Percentiles rank a stretch among this genome's conserved stretches.
These are phyloP conservation scores for Exophiala mesophila DNA, from an alignment of 2,329 filamentous ascomycete genomes.

Conservation along the genomic window DNA sequence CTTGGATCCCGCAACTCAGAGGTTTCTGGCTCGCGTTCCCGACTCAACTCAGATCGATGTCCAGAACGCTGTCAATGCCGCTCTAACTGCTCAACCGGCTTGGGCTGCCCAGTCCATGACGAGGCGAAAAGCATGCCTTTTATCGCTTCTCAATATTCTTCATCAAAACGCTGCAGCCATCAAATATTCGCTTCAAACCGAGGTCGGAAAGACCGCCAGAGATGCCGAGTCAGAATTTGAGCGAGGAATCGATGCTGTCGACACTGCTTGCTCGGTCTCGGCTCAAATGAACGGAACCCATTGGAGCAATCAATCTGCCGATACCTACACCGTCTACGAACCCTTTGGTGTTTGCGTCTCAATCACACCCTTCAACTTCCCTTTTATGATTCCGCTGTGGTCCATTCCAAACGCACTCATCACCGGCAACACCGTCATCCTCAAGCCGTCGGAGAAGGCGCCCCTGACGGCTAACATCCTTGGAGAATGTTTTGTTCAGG, in stretches of 20 bases:
- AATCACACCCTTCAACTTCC: constrained; percentile 68
- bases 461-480: constrained; percentile 52
- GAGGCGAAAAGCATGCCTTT: constrained; percentile 21
- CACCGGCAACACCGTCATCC: constrained; percentile 67
- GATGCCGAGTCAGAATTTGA: constrained; percentile 29
- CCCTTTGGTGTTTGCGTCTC: constrained; percentile 64
- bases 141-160: constrained; percentile 3
- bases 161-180: neutral
- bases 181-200: too few species aligned
- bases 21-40: constrained; percentile 25
- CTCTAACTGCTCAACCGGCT: constrained; percentile 24
- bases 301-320: constrained; percentile 16
- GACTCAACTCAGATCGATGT: constrained; percentile 25
- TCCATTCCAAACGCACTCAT: constrained; percentile 64
- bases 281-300: constrained; percentile 29
- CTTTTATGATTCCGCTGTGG: constrained; percentile 60
- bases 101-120: constrained; percentile 24
- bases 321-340: constrained; percentile 65
- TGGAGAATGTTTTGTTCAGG: constrained; percentile 45
- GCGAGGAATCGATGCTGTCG: constrained; percentile 28
- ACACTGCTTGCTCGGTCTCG: constrained; percentile 28
- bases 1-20: constrained; percentile 28
- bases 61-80: constrained; percentile 24
- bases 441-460: constrained; percentile 65
- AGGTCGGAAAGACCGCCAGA: constrained; percentile 28